Percentiles rank a stretch among this genome's conserved stretches.
Evolutionary conservation across 176 grass and related monocot species (phyloP).

Genomic region (Zoysia pacifica): DNA sequence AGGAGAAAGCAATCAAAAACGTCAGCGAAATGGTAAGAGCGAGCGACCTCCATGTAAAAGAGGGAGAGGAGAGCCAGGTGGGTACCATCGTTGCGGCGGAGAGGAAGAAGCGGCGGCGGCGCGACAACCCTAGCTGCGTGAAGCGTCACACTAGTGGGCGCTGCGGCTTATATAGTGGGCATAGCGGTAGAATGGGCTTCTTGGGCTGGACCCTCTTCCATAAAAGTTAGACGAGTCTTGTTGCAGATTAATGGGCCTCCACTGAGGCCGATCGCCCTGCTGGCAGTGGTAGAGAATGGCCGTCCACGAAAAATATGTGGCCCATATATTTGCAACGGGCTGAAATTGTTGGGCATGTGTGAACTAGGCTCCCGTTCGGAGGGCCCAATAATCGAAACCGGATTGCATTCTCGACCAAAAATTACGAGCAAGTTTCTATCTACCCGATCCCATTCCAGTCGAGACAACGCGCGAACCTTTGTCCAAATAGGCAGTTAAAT

Average conservation of each 20-base stretch:
- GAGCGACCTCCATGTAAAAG: neutral
- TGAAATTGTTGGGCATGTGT: neutral
- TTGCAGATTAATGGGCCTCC: neutral
- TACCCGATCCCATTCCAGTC: neutral
- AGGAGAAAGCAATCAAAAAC: neutral
- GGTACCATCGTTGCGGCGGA: conserved; percentile 52
- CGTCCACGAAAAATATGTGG: no score
- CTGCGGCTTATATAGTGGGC: conserved; percentile 45
- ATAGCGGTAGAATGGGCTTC: neutral
- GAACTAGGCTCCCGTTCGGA: neutral
- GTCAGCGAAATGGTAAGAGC: conserved; percentile 1
- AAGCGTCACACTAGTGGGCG: neutral
- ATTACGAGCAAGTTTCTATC: neutral
- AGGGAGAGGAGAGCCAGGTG: neutral
- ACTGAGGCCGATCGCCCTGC: no score
- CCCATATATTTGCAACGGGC: neutral
- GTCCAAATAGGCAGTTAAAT: conserved; percentile 26
- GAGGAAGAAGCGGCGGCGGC: conserved; percentile 38
- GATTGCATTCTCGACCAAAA: neutral
- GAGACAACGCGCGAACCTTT: neutral
- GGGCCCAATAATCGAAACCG: neutral
- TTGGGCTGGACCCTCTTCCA: neutral
- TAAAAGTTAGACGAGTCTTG: fast-evolving
- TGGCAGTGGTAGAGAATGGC: no score
- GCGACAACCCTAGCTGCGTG: conserved; percentile 64